phyloP scores from a whole-genome alignment of 2,329 filamentous ascomycete species.

The Thielaviopsis punctulata region DNA sequence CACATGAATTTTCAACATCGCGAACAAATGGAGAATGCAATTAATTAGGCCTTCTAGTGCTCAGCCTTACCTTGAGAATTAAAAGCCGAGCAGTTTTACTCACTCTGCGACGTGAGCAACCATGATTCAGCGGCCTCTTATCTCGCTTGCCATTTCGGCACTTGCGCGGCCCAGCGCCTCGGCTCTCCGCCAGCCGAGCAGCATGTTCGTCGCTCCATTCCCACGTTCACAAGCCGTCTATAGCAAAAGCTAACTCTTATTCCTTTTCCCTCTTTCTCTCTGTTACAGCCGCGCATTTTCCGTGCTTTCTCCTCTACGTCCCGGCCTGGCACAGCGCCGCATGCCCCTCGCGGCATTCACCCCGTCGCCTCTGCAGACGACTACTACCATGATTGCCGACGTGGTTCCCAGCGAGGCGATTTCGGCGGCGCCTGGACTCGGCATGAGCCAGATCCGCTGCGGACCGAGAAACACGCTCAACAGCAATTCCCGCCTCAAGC shows the following conservation, averaged over 20 bases:
- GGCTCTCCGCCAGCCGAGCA: slow-evolving; percentile 6
- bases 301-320: slow-evolving; percentile 7
- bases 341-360: slow-evolving; percentile 7
- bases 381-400: slow-evolving; percentile 20
- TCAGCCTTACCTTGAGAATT: not conserved
- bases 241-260: too few relatives aligned
- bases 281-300: slow-evolving; percentile 6
- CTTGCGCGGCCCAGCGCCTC: not conserved
- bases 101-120: too few relatives aligned
- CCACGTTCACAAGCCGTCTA: too few relatives aligned
- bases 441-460: slow-evolving; percentile 34
- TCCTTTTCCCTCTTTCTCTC: not conserved
- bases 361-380: slow-evolving; percentile 4
- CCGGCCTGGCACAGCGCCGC: slow-evolving; percentile 5
- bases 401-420: slow-evolving; percentile 29
- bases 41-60: not conserved
- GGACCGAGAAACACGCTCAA: slow-evolving; percentile 42
- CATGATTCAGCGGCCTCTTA: slow-evolving; percentile 8
- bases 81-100: not conserved
- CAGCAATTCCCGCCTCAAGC: slow-evolving; percentile 33
- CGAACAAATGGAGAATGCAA: not conserved
- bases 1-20: slow-evolving; percentile 8
- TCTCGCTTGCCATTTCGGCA: slow-evolving; percentile 2
- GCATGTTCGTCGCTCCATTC: slow-evolving; percentile 2
- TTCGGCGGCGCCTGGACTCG: slow-evolving; percentile 36